Percentiles rank a stretch among this genome's conserved stretches.
Conservation (phyloP, 2,329 filamentous ascomycete species). For the Harringtonia lauricola region DNA sequence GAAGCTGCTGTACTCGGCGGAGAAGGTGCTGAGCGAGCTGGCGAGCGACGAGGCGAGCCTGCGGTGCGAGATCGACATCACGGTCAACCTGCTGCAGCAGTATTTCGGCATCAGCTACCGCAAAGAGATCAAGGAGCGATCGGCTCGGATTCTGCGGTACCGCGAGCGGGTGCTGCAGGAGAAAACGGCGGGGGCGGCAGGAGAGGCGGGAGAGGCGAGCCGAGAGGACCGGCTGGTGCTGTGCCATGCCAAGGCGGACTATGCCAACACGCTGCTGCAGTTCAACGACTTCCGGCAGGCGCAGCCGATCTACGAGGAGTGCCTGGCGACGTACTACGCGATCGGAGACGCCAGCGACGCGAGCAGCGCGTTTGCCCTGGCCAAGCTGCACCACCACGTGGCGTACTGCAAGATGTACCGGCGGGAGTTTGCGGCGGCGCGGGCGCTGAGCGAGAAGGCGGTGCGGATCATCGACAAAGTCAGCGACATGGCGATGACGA, state of each 20-base stretch:
- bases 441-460: constrained; percentile 2
- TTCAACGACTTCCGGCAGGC: constrained; percentile 10
- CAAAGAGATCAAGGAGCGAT: constrained; percentile 9
- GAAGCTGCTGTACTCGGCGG: constrained; percentile 8
- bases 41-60: constrained; percentile 1
- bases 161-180: constrained; percentile 2
- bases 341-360: too few species aligned
- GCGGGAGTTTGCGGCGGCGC: constrained; percentile 5
- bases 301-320: constrained; percentile 9
- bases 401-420: constrained; percentile 11
- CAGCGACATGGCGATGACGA: constrained; percentile 8
- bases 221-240: constrained; percentile 4
- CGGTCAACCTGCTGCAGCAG: constrained; percentile 9
- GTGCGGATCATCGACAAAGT: constrained; percentile 5
- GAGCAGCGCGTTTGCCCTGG: constrained; percentile 6
- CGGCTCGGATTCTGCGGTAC: constrained; percentile 6
- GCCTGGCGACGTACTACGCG: constrained; percentile 5
- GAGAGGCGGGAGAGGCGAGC: background rate
- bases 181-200: background rate
- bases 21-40: constrained; percentile 7
- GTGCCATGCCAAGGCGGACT: constrained; percentile 9
- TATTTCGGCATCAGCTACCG: constrained; percentile 11
- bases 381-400: constrained; percentile 11
- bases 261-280: constrained; percentile 12
- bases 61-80: constrained; percentile 8